Base-by-base conservation (phyloP, 768 basidiomycete species). In the Cystobasidium onofrii region DNA sequence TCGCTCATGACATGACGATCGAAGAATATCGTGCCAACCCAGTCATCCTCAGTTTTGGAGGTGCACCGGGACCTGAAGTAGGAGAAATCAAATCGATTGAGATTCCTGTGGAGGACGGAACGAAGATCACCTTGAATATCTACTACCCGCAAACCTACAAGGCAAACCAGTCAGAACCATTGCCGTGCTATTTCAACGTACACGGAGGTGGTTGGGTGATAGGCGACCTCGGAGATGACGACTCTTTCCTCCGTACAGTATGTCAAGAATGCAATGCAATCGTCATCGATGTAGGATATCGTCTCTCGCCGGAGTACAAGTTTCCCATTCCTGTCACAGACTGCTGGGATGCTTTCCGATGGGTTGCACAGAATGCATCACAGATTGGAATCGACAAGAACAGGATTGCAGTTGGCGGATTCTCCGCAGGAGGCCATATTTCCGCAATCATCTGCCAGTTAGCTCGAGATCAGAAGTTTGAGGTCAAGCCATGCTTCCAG, bases 391-490 rank as follows among this genome's bases (percentile, higher is more conserved):
- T 72, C 7, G 65, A 74, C 65, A 29, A 33, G 34, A 52, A 20
- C 12, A 27, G 33, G 23, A 74, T 69, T 2, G 73, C 73, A 25
- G 73, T 74, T 1, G 73, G 73, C 20, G 73, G 73, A 1, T 74
- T 74, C 73, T 73, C 70, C 1, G 73, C 73, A 6, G 73, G 73
- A 3, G 73, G 73, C 13, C 73, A 74, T 31, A 74, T 74, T 23
- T 72, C 73, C 6, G 73, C 73, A 6, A n/a, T 74, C 12, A 41
- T 74, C 46, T 72, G 34, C 9, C 69, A 73, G n/a, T 18, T 43
- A 12, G 73, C 73, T 10, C 25, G 73, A 6, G 64, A 74, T 31
- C 50, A 72, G 33, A 46, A 55, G 4, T 41, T 55, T 27, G 44
- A 70, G 15, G 7, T 1, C 9, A 74, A 67, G 50, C 65, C 62